A percentile compares a stretch with the other conserved stretches of the same genome.
Evolutionary conservation across 2,329 filamentous ascomycete species (phyloP).

Genomic region (Biscogniauxia sp.): DNA sequence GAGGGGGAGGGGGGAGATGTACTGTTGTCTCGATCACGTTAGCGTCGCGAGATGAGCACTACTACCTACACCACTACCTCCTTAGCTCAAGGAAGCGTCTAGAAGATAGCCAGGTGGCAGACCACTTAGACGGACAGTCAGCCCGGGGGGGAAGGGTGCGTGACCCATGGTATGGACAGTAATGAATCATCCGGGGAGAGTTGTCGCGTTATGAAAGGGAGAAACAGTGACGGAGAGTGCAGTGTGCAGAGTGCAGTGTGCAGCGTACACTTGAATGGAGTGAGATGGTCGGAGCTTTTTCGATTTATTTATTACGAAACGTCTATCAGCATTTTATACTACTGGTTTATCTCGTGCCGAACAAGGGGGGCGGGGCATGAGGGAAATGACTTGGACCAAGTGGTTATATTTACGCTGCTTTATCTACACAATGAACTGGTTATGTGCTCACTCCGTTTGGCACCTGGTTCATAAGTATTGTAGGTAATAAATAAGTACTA

Average conservation of each 20-base stretch:
- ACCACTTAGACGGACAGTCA: not conserved
- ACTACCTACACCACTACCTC: not conserved
- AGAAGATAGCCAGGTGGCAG: not conserved
- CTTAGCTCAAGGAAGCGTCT: not conserved
- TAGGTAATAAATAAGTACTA: not conserved
- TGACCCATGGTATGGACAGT: not conserved
- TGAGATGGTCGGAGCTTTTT: not conserved
- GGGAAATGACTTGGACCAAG: no score
- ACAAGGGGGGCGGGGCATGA: not conserved
- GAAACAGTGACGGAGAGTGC: no score
- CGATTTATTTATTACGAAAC: not conserved
- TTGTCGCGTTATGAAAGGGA: not conserved
- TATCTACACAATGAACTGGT: no score
- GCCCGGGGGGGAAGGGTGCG: not conserved
- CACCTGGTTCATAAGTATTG: no score
- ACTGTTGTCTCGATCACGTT: no score
- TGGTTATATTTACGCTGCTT: no score
- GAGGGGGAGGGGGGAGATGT: not conserved
- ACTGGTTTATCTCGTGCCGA: not conserved
- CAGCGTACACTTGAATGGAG: no score
- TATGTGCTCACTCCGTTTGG: no score
- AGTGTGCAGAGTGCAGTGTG: no score
- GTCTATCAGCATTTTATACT: not conserved
- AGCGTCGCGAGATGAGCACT: no score
- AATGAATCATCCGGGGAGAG: not conserved